These are phyloP conservation scores for Irpex rosettiformis DNA, from an alignment of 1,284 basidiomycete species.

Conservation along the genomic window DNA sequence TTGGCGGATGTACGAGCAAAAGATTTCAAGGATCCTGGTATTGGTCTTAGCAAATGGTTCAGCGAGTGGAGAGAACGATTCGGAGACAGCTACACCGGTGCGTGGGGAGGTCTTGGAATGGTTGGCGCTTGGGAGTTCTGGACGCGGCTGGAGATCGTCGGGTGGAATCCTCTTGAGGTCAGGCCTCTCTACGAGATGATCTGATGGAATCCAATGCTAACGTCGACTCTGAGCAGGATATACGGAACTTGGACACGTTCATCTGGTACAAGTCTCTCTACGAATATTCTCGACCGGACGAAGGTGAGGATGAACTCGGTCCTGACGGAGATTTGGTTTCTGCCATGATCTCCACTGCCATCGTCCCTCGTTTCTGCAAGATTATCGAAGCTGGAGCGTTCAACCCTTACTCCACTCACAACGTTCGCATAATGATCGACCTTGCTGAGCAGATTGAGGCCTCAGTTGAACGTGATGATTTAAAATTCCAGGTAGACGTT, in stretches of 20 bases:
- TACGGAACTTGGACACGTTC: constrained; percentile 72
- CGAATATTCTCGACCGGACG: constrained; percentile 68
- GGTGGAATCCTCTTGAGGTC: constrained; percentile 87
- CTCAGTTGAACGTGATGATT: constrained; percentile 62
- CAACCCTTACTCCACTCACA: constrained; percentile 76
- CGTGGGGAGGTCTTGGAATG: constrained; percentile 87
- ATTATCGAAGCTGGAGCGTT: constrained; percentile 72
- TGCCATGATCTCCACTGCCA: constrained; percentile 81
- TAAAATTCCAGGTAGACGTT: constrained; percentile 69
- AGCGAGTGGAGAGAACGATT: constrained; percentile 76
- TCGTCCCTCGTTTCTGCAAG: constrained; percentile 75
- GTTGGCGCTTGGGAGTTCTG: constrained; percentile 97
- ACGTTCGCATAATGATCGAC: constrained; percentile 66
- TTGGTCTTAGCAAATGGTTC: constrained; percentile 72
- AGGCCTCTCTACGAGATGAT: constrained; percentile 22
- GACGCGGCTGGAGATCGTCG: constrained; percentile 81
- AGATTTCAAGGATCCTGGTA: constrained; percentile 82
- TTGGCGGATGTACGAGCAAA: constrained; percentile 85
- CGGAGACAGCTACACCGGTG: constrained; percentile 80
- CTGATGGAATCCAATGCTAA: no score
- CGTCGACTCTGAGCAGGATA: no score
- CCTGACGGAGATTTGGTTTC: constrained; percentile 87
- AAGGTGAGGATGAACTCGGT: constrained; percentile 55
- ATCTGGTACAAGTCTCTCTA: constrained; percentile 80
- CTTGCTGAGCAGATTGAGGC: constrained; percentile 80